Conservation (phyloP, 768 basidiomycete species). For the Mycena rosella region DNA sequence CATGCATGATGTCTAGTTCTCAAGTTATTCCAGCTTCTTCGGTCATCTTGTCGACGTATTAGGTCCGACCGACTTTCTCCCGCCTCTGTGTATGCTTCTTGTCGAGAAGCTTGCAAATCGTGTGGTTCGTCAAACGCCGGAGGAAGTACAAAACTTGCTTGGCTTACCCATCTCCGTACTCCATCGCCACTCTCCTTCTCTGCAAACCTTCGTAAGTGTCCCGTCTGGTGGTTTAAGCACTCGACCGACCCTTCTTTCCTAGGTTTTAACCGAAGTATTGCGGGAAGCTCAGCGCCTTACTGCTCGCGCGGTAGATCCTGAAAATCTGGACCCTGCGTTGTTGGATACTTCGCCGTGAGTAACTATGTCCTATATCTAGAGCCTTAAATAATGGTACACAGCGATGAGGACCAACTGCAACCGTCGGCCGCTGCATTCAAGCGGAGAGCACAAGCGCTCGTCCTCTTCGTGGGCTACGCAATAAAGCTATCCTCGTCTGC, state of each 20-base stretch:
- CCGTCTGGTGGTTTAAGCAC: not conserved
- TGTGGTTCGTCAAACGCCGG: slow-evolving; percentile 69
- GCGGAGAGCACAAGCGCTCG: slow-evolving; percentile 75
- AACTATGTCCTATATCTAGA: not conserved
- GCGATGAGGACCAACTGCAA: slow-evolving; percentile 70
- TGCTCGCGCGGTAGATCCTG: slow-evolving; percentile 54
- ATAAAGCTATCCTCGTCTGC: slow-evolving; percentile 52
- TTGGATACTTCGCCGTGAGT: slow-evolving; percentile 70
- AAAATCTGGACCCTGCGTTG: slow-evolving; percentile 58
- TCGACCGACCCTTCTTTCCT: slow-evolving; percentile 22
- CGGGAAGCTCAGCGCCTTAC: slow-evolving; percentile 75
- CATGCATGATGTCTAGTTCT: slow-evolving; percentile 27
- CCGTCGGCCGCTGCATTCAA: slow-evolving; percentile 59
- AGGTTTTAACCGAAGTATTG: slow-evolving; percentile 76
- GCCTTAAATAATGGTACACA: slow-evolving; percentile 38
- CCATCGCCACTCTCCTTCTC: slow-evolving; percentile 61
- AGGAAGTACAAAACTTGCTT: slow-evolving; percentile 71
- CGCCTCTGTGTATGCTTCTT: slow-evolving; percentile 87
- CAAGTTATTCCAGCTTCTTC: slow-evolving; percentile 75
- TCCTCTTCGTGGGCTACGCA: slow-evolving; percentile 72
- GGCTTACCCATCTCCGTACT: slow-evolving; percentile 76
- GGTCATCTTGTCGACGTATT: slow-evolving; percentile 87
- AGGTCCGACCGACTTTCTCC: slow-evolving; percentile 83
- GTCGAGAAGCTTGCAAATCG: slow-evolving; percentile 83
- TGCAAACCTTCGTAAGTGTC: slow-evolving; percentile 66